phyloP scores from a whole-genome alignment of 108 stramenopile species.

The Nitzschia sp. region DNA sequence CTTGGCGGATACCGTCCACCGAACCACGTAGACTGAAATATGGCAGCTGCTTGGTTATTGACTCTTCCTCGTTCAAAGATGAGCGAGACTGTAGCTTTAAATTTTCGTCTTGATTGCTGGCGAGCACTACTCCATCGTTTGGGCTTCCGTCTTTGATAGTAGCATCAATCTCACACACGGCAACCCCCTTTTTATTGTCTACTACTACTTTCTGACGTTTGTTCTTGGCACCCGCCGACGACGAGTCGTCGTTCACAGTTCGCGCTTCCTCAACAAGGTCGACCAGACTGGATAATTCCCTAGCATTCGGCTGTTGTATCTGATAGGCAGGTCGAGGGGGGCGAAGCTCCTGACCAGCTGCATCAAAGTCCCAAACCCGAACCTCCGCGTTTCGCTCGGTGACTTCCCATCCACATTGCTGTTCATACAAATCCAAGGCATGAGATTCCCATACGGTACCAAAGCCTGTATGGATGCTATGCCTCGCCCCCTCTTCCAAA shows the following conservation, averaged over 20 bases:
- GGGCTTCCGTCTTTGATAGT: background rate
- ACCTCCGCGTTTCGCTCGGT: slow-evolving; percentile 62
- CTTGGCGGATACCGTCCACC: slow-evolving; percentile 48
- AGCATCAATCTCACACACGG: background rate
- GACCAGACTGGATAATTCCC: background rate
- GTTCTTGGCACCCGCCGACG: background rate
- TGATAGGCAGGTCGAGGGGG: background rate
- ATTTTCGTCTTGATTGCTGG: background rate
- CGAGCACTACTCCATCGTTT: background rate
- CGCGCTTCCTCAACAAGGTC: background rate
- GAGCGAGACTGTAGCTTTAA: too few relatives aligned
- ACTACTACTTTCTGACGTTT: background rate
- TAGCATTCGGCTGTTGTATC: too few relatives aligned
- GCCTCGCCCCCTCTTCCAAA: slow-evolving; percentile 49
- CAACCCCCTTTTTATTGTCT: background rate
- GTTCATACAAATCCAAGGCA: slow-evolving; percentile 72
- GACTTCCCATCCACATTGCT: slow-evolving; percentile 58
- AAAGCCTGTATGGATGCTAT: slow-evolving; percentile 61
- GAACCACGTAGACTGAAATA: slow-evolving; percentile 45
- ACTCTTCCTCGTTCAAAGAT: background rate
- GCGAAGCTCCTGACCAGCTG: background rate
- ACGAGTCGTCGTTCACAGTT: background rate
- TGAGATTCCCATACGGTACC: slow-evolving; percentile 68
- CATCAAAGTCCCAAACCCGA: slow-evolving; percentile 63
- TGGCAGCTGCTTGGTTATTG: background rate